phyloP scores from a whole-genome alignment of 495 filamentous ascomycete genomes.

The Tuber brumale region DNA sequence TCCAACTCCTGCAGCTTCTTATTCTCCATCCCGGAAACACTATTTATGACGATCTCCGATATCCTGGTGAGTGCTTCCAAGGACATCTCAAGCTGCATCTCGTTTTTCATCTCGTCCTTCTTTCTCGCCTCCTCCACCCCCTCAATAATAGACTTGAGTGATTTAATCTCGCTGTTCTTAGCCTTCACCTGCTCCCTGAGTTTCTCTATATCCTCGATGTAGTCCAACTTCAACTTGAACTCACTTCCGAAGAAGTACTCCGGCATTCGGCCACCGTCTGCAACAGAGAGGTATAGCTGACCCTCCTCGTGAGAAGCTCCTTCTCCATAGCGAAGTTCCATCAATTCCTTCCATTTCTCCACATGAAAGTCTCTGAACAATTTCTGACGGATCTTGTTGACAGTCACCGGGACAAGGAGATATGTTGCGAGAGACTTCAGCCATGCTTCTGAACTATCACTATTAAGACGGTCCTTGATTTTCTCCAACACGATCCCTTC shows the following conservation, averaged over 20 bases:
- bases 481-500: background rate
- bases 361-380: slow-evolving; percentile 22
- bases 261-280: background rate
- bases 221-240: slow-evolving; percentile 29
- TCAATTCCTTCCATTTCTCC: slow-evolving; percentile 22
- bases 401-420: background rate
- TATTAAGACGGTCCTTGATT: background rate
- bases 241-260: slow-evolving; percentile 20
- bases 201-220: slow-evolving; percentile 26
- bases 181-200: slow-evolving; percentile 26
- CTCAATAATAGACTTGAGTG: background rate
- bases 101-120: slow-evolving; percentile 3
- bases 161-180: slow-evolving; percentile 11
- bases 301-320: background rate
- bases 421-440: background rate
- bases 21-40: slow-evolving; percentile 15
- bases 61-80: background rate
- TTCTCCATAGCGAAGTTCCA: slow-evolving; percentile 18
- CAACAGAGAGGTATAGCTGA: background rate
- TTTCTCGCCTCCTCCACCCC: slow-evolving; percentile 7
- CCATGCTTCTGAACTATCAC: background rate
- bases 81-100: background rate
- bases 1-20: slow-evolving; percentile 16
- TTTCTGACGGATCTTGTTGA: slow-evolving; percentile 18
- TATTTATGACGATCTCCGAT: slow-evolving; percentile 7